These are phyloP conservation scores for Candida krabiensis DNA, from an alignment of 805 yeast species.

Conservation along the genomic window DNA sequence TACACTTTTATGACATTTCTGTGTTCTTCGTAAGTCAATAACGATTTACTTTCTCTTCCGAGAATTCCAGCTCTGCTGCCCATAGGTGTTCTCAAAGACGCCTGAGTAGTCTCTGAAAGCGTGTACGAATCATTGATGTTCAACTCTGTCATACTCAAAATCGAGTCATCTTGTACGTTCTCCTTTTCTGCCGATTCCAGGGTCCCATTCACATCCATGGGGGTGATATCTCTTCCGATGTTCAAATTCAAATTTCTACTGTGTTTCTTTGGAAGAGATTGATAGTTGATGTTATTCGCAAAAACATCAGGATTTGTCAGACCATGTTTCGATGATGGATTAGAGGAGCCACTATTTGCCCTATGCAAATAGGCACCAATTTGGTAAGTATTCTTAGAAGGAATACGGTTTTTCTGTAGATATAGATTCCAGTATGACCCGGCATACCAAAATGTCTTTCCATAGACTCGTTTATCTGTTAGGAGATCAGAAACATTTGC, in stretches of 20 bases:
- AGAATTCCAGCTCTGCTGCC: constrained; percentile 3
- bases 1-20: constrained; percentile 47
- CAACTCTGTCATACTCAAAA: constrained; percentile 19
- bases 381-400: constrained; percentile 43
- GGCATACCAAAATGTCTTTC: constrained; percentile 57
- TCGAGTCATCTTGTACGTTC: constrained; percentile 26
- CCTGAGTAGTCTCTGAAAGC: not conserved
- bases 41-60: constrained; percentile 24
- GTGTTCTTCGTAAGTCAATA: constrained; percentile 46
- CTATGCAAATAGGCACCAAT: constrained; percentile 59
- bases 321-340: constrained; percentile 40
- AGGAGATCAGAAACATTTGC: constrained; percentile 44
- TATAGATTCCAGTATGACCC: constrained; percentile 61
- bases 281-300: constrained; percentile 27
- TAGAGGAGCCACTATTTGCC: constrained; percentile 37
- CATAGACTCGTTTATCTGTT: constrained; percentile 48
- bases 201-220: constrained; percentile 1
- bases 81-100: constrained; percentile 2
- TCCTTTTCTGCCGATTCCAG: constrained; percentile 24
- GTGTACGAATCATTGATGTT: constrained; percentile 15
- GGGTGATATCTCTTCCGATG: constrained; percentile 4
- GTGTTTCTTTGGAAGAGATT: constrained; percentile 23
- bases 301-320: constrained; percentile 40
- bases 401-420: constrained; percentile 45
- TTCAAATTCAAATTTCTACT: constrained; percentile 2